Conservation (phyloP, 352 stramenopile species). For the Thalassiosira tumida region DNA sequence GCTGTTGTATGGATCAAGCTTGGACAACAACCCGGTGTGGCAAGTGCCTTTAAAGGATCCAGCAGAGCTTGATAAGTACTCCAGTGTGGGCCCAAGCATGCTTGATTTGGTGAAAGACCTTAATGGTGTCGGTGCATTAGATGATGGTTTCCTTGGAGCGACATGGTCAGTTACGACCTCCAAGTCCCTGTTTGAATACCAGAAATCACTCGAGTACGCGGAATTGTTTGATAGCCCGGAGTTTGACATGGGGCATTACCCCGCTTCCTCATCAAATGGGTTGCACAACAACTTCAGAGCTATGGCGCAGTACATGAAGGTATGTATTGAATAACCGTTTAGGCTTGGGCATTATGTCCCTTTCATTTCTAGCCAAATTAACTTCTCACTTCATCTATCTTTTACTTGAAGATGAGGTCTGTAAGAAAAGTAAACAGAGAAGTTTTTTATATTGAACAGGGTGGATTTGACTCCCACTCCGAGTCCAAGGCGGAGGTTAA, state of each 20-base stretch:
- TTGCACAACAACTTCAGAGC: background rate
- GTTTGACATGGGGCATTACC: conserved; percentile 2
- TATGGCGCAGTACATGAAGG: background rate
- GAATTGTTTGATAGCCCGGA: background rate
- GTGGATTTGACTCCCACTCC: conserved; percentile 88
- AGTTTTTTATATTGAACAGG: conserved; percentile 82
- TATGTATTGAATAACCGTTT: too few relatives aligned
- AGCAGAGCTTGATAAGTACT: background rate
- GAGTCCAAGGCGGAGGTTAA: conserved; percentile 27
- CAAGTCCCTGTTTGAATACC: conserved; percentile 39
- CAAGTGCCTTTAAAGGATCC: background rate
- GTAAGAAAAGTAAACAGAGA: conserved; percentile 65
- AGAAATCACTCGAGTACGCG: background rate
- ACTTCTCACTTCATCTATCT: too few relatives aligned
- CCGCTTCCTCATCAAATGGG: background rate
- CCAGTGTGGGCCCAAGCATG: background rate
- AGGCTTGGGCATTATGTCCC: too few relatives aligned
- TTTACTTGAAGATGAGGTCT: background rate
- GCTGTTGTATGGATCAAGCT: background rate
- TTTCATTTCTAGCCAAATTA: too few relatives aligned
- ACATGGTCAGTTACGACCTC: conserved; percentile 39
- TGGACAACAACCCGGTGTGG: background rate
- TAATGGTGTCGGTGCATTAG: conserved; percentile 46
- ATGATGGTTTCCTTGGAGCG: conserved; percentile 36
- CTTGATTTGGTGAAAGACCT: conserved; percentile 46